phyloP scores from a whole-genome alignment of 2,329 filamentous ascomycete genomes.

The Neocatenulostroma microsporum region DNA sequence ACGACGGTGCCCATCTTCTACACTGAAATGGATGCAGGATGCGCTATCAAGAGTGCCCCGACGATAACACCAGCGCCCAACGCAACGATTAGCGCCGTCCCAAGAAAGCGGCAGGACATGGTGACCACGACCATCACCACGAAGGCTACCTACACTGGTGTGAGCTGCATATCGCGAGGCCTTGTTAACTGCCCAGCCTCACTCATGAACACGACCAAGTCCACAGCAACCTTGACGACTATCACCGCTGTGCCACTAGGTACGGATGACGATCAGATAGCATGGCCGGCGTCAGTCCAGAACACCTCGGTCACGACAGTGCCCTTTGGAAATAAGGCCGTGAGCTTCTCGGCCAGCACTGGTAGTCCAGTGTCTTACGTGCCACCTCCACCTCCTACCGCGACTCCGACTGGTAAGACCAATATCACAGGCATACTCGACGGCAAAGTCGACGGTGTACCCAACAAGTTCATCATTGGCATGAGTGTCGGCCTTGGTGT shows the following conservation, averaged over 20 bases:
- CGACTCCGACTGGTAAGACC: neutral
- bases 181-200: slow-evolving; percentile 46
- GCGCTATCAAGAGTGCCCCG: slow-evolving; percentile 29
- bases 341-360: neutral
- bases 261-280: neutral
- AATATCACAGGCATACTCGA: neutral
- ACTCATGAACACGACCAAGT: slow-evolving; percentile 38
- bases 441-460: neutral
- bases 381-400: neutral
- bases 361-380: slow-evolving; percentile 1
- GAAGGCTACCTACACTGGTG: slow-evolving; percentile 32
- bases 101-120: slow-evolving; percentile 21
- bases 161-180: slow-evolving; percentile 37
- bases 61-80: slow-evolving; percentile 14
- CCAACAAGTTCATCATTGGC: slow-evolving; percentile 3
- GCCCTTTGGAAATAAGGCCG: neutral
- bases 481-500: slow-evolving; percentile 1
- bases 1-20: slow-evolving; percentile 47
- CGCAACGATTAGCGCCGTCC: slow-evolving; percentile 27
- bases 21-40: slow-evolving; percentile 43
- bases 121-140: slow-evolving; percentile 37
- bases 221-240: slow-evolving; percentile 33
- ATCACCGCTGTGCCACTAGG: slow-evolving; percentile 26
- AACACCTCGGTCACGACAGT: neutral
- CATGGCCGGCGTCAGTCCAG: neutral